Base-by-base conservation (phyloP, 192 early-diverging fungal species). In the Chytriomyces sp. region DNA sequence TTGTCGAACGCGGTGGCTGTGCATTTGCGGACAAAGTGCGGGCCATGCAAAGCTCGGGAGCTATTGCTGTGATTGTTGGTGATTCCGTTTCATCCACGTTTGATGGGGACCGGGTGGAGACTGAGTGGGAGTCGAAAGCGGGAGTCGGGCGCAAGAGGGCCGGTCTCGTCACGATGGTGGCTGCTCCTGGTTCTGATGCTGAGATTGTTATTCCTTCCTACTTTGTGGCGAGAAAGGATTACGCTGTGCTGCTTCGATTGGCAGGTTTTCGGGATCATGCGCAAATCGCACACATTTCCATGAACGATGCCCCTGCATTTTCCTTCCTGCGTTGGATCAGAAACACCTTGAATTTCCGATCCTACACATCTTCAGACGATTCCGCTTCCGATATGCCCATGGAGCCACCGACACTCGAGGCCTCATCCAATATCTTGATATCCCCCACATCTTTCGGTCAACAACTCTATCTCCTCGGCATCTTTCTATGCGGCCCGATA, bases 1-100 rank as follows among this genome's bases (percentile, higher is more conserved):
- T 98, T 2, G 91, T 97, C 4, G 89, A 93, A 71, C 90, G 97
- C 64, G 97, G 96, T 61, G 85, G 87, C 23, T 98, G 97, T 79
- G 85, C 91, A 0, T 98, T 98, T 77, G 86, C 93, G 48, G 91
- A 94, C 7, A 98, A 98, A 82, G 91, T 98, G 9, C 86, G 94
- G 49, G 89, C 91, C 45, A 96, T 97, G 95, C 95, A 98, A 84
- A 80, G 76, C 7, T 89, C 89, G 47, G 95, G 95, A 28, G 94
- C 94, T 1, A 85, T 86, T 10, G 94, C 92, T 0, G 95, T 98
- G 20, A 86, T 96, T 28, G 94, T 98, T 16, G 96, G 95, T 18
- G 95, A 98, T 68, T 76, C 82, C 59, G 45, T 78, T 84, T 35
- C 28, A 35, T 18, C 53, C 11, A 57, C 20, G 13, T 11, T 18